Evolutionary conservation across 257 asterid genomes (phyloP), one percentile per base, ranked within the genome.

Genomic region (Striga asiatica): DNA sequence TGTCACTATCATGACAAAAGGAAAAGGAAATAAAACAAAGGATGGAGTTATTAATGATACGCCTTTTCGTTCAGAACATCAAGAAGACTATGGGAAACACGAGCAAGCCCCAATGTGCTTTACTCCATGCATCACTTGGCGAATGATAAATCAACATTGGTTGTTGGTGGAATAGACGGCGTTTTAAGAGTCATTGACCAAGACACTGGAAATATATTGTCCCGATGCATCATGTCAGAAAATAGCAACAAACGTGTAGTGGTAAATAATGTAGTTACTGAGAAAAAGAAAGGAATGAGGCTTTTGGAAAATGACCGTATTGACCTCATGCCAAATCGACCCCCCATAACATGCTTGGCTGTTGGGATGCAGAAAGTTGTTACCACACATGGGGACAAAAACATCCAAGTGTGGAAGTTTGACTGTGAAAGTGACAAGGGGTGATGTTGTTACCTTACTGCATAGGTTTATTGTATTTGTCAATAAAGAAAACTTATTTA

Each of bases 361-460:
- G 97, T 82, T 8, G 97, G 98, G 56, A 84, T 91, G 97, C 83
- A 84, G 80, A 91, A 91, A 70, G 78, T 91, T 37, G 94, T 88
- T 11, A 84, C 95, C 8, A 56, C 81, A 19, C 95, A 91, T 50
- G 54, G 74, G 61, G 88, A 78, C 29, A 74, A 32, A 3, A 60
- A 48, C 68, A 46, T 91, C 49, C 74, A 84, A 57, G 84, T 87
- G 12, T 91, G 98, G 98, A 87, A 67, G 62, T 81, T 81, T 32
- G 25, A 50, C 14, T 14, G 37, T 39, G 57, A 57, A 29, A n/a
- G n/a, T 74, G 71, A 78, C 56, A n/a, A 27, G 22, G 9, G 1
- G 16, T 24, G 6, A 28, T 13, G 25, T 18, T 16, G n/a, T 18
- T 17, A 6, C 25, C 4, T 35, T 35, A 29, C 35, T 4, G 41